Evolutionary conservation across 495 filamentous ascomycete species (phyloP), one percentile per base, ranked within the genome.

Genomic region (Melanomma pulvis-pyrius): DNA sequence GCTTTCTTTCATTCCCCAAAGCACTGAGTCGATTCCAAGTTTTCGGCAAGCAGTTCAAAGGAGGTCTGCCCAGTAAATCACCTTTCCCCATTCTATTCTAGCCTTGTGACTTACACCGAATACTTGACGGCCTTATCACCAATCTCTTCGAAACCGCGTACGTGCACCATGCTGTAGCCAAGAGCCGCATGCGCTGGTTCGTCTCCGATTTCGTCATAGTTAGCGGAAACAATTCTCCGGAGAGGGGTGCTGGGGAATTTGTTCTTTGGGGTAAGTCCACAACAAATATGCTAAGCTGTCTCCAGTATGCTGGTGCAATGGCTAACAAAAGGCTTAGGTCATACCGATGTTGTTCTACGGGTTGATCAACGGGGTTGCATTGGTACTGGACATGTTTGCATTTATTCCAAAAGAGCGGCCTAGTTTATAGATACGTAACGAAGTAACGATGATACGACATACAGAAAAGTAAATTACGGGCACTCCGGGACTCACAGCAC

Each of bases 91-190:
- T 3, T 17, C 39, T 7, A 6, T 17, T 15, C 39, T 44, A 12
- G 2, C 4, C 8, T 15, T 6, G 8, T 44, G n/a, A 44, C 39
- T 15, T 15, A 12, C n/a, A 6, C 39, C n/a, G n/a, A n/a, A n/a
- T n/a, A 0, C 68, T 79, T 1, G 80, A 82, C 63, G 76, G 74
- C 12, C 71, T 74, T 22, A 75, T 77, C 25, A 78, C 79, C 9
- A 77, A 74, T 49, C 67, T 82, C n/a, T 81, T 82, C 61, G 80
- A 82, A 61, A 80, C 79, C 0, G 72, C 79, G 5, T 82, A 82
- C 57, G 78, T 82, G 13, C 80, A 82, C 56, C 79, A 75, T 6
- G 68, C 76, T 32, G 71, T 82, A 0, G 64, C 74, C 4, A 66
- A 74, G 55, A 74, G 72, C n/a, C 67, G 74, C 57, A 69, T 78